Percentiles rank a stretch among this genome's conserved stretches.
phyloP scores from a whole-genome alignment of 2,329 filamentous ascomycete species.

The Sclerotinia minor region DNA sequence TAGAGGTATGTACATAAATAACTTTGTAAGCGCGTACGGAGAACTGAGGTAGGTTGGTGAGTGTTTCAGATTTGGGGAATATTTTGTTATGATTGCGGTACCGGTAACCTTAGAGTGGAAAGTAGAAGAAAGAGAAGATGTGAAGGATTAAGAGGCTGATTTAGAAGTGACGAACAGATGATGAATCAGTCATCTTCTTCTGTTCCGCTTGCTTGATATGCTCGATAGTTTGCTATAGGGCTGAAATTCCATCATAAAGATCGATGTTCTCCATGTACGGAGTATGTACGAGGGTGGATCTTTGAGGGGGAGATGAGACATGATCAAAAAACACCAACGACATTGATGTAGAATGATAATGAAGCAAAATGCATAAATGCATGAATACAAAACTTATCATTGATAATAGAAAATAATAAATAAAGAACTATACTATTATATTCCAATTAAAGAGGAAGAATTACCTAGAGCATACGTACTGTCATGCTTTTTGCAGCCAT shows the following conservation, averaged over 20 bases:
- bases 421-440: not conserved
- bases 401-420: not conserved
- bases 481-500: conserved; percentile 6
- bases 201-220: too few relatives aligned
- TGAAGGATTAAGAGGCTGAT: not conserved
- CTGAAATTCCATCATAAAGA: conserved; percentile 3
- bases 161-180: not conserved
- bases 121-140: not conserved
- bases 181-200: not conserved
- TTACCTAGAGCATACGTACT: too few relatives aligned
- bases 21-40: conserved; percentile 13
- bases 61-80: conserved; percentile 10
- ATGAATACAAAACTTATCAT: not conserved
- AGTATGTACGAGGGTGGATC: not conserved
- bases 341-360: not conserved
- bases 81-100: not conserved
- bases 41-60: not conserved
- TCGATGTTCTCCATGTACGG: not conserved
- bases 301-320: not conserved
- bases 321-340: conserved; percentile 11
- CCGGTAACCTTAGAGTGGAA: too few relatives aligned
- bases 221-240: not conserved
- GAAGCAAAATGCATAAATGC: not conserved
- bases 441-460: not conserved
- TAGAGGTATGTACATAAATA: conserved; percentile 14